Evolutionary conservation across 2,329 filamentous ascomycete species (phyloP).

Genomic region (Ophiocordyceps australis): DNA sequence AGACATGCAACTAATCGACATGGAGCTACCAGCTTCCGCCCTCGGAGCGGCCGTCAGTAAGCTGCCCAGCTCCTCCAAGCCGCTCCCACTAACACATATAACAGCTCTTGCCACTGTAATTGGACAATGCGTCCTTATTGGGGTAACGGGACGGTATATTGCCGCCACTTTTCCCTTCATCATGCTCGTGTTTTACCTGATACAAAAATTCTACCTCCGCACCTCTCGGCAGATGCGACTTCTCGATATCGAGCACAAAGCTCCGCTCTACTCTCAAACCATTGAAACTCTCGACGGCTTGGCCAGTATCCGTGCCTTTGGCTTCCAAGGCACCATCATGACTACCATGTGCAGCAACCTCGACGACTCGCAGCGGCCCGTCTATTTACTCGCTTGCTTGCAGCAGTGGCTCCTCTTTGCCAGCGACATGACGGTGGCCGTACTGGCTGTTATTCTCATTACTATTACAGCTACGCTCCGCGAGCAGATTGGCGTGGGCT

Average conservation of each 20-base stretch:
- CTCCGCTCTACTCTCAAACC: constrained; percentile 9
- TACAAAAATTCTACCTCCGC: constrained; percentile 35
- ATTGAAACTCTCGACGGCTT: constrained; percentile 1
- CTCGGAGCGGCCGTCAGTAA: too few species aligned
- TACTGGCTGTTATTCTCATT: constrained; percentile 5
- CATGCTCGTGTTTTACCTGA: constrained; percentile 14
- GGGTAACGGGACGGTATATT: constrained; percentile 1
- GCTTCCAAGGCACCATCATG: constrained; percentile 1
- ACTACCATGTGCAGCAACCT: not conserved
- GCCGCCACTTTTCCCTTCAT: constrained; percentile 11
- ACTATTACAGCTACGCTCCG: constrained; percentile 4
- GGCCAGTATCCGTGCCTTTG: constrained; percentile 3
- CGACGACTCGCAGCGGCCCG: constrained; percentile 2
- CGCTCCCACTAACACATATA: too few species aligned
- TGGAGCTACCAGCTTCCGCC: too few species aligned
- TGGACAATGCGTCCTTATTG: constrained; percentile 1
- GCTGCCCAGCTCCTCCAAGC: too few species aligned
- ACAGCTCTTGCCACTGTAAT: too few species aligned
- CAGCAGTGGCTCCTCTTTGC: constrained; percentile 1
- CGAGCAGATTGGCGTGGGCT: constrained; percentile 1
- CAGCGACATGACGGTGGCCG: constrained; percentile 3
- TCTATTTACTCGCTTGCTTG: constrained; percentile 1
- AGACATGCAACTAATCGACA: too few species aligned
- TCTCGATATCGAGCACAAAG: constrained; percentile 33
- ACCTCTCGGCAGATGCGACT: constrained; percentile 37